phyloP scores from a whole-genome alignment of 1,284 basidiomycete genomes.

The Sanguinoderma infundibulare region DNA sequence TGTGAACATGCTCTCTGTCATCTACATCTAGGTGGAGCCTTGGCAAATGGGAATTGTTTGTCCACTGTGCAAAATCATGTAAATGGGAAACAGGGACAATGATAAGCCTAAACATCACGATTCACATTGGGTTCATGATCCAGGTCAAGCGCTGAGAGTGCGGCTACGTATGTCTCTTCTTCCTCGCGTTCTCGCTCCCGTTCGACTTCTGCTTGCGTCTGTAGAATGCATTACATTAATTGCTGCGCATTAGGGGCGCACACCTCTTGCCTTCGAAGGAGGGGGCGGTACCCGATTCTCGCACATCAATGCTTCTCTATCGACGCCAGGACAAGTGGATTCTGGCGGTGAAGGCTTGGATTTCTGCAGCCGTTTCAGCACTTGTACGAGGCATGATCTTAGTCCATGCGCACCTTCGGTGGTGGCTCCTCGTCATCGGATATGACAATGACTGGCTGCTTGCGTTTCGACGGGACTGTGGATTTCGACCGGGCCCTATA shows the following conservation, averaged over 20 bases:
- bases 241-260: neutral
- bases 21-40: neutral
- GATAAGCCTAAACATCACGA: neutral
- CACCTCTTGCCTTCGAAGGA: neutral
- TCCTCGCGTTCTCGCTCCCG: conserved; percentile 3
- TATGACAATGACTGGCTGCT: neutral
- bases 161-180: conserved; percentile 1
- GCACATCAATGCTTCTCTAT: neutral
- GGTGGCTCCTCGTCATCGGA: neutral
- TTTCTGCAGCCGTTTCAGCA: neutral
- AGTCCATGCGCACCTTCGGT: neutral
- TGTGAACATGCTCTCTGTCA: neutral
- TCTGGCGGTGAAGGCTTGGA: neutral
- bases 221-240: neutral
- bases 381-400: neutral
- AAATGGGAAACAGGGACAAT: neutral
- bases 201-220: neutral
- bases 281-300: neutral
- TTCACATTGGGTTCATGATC: conserved; percentile 9
- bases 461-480: neutral
- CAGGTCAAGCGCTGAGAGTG: conserved; percentile 9
- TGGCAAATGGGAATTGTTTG: neutral
- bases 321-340: neutral
- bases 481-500: conserved; percentile 8
- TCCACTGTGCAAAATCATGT: conserved; percentile 8